These are phyloP conservation scores for Chaetomiaceae sp. DNA, from an alignment of 2,329 filamentous ascomycete genomes.

Conservation along the genomic window DNA sequence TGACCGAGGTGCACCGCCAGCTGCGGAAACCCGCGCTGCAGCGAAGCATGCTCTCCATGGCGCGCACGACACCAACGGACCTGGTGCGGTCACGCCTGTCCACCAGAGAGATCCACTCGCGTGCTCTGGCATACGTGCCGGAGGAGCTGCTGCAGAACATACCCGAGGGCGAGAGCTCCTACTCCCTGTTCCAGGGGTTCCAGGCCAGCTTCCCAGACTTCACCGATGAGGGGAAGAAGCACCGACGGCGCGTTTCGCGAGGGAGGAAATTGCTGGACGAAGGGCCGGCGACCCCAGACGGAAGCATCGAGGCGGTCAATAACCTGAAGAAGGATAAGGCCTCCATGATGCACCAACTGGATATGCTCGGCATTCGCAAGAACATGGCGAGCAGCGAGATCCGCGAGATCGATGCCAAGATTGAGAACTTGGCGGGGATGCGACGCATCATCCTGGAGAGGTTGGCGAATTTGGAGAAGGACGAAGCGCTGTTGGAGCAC, in stretches of 20 bases:
- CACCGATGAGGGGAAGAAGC: constrained; percentile 63
- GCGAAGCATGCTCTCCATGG: constrained; percentile 84
- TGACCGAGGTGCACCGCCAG: constrained; percentile 85
- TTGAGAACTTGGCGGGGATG: constrained; percentile 88
- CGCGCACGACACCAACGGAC: constrained; percentile 87
- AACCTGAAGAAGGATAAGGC: constrained; percentile 76
- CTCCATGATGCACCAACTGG: constrained; percentile 73
- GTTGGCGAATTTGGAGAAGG: constrained; percentile 78
- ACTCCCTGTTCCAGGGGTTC: constrained; percentile 95
- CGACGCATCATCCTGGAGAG: constrained; percentile 85
- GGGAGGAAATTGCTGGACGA: constrained; percentile 71
- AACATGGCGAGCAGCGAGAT: constrained; percentile 98
- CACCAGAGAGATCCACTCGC: constrained; percentile 85
- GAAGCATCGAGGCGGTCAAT: constrained; percentile 60
- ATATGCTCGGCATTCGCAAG: constrained; percentile 87
- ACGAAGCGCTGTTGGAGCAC: constrained; percentile 84
- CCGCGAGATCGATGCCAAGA: constrained; percentile 92
- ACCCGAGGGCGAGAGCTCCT: constrained; percentile 76
- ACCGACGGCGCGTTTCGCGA: constrained; percentile 63
- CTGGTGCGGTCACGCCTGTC: constrained; percentile 88
- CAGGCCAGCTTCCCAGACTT: constrained; percentile 76
- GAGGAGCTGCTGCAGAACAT: constrained; percentile 88
- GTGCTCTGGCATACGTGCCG: constrained; percentile 78
- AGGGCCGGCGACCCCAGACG: constrained; percentile 43
- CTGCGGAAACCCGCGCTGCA: constrained; percentile 78